Conservation (phyloP, 352 stramenopile species). For the Blastocystis sp. region DNA sequence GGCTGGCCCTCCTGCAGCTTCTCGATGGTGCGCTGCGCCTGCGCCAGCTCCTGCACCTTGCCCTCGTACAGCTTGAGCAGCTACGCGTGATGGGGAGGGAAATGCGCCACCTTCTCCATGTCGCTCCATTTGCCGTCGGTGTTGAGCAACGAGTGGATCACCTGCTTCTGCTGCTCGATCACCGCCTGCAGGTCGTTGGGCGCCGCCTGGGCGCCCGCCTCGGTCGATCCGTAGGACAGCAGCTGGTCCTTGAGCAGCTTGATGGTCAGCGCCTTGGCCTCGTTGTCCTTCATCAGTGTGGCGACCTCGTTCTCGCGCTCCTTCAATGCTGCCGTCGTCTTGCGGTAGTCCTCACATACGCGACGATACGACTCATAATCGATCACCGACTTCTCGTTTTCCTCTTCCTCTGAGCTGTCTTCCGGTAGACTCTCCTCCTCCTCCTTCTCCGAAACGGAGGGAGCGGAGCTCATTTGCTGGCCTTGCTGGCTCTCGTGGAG, state of each 20-base stretch:
- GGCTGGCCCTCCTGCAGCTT: not conserved
- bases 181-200: not conserved
- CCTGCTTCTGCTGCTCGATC: conserved; percentile 49
- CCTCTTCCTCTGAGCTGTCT: not conserved
- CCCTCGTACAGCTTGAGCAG: conserved; percentile 35
- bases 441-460: not conserved
- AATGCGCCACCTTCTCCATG: conserved; percentile 7
- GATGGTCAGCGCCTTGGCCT: conserved; percentile 49
- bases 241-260: conserved; percentile 54
- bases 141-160: conserved; percentile 36
- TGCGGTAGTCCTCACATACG: conserved; percentile 57
- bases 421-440: not conserved
- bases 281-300: conserved; percentile 45
- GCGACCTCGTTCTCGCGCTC: conserved; percentile 49
- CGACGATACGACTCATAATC: conserved; percentile 50
- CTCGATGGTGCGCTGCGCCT: not conserved
- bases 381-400: conserved; percentile 16
- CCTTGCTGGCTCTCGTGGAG: not conserved
- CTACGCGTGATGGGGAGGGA: not conserved
- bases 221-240: not conserved
- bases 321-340: conserved; percentile 30
- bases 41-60: conserved; percentile 6
- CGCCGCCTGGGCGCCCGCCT: not conserved
- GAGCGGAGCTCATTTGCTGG: not conserved
- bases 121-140: conserved; percentile 12